These are phyloP conservation scores for Claviceps capensis DNA, from an alignment of 2,329 filamentous ascomycete species.

Conservation along the genomic window DNA sequence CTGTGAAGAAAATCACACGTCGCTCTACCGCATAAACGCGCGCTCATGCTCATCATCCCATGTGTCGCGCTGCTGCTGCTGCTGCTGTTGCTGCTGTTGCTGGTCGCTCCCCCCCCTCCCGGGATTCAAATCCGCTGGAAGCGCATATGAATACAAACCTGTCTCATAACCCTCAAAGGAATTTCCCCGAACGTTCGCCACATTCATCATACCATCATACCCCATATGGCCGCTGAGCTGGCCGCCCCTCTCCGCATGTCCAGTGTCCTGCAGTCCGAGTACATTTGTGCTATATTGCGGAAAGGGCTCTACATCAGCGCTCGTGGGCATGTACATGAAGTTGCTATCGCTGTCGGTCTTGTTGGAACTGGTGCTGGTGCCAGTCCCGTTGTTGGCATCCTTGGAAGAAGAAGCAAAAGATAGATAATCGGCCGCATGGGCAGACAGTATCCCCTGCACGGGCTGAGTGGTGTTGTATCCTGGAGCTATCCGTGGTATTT, in stretches of 20 bases:
- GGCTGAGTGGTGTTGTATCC: conserved; percentile 12
- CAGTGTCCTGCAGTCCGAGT: conserved; percentile 18
- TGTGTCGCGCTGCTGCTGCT: conserved; percentile 1
- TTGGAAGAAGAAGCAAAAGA: conserved; percentile 2
- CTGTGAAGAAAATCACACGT: too few species aligned
- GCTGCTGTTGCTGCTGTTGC: conserved; percentile 5
- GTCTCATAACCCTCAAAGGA: conserved; percentile 24
- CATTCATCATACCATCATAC: conserved; percentile 19
- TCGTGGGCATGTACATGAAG: conserved; percentile 15
- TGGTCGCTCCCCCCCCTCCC: not conserved
- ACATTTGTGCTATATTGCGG: conserved; percentile 15
- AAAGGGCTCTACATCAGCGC: conserved; percentile 18
- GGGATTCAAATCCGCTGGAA: conserved; percentile 19
- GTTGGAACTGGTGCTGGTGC: not conserved
- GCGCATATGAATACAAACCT: conserved; percentile 18
- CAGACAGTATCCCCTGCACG: conserved; percentile 13
- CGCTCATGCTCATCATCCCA: conserved; percentile 11
- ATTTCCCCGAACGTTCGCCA: conserved; percentile 20
- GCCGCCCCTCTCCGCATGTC: conserved; percentile 12
- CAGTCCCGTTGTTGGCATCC: conserved; percentile 3
- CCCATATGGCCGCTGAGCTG: conserved; percentile 11
- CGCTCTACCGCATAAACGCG: too few species aligned
- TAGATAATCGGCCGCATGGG: conserved; percentile 12
- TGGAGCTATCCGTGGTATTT: conserved; percentile 13
- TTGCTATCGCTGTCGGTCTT: not conserved